phyloP scores from a whole-genome alignment of 164 flowering plant genomes.

The Sedum album region DNA sequence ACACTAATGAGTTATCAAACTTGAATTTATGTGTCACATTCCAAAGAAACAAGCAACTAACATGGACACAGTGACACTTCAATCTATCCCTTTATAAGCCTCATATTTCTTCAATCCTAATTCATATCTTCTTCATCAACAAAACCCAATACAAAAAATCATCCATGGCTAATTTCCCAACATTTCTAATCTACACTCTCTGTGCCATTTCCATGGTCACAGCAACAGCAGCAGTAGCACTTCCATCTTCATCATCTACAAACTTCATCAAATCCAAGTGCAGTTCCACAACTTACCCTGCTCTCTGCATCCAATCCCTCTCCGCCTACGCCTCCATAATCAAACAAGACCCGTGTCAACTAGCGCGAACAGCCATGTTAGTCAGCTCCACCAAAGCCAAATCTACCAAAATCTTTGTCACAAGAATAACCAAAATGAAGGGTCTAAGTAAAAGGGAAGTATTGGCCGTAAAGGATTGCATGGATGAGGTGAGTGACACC shows the following conservation, averaged over 20 bases:
- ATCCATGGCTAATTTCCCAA: not conserved
- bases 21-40: not conserved
- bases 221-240: not conserved
- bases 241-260: slow-evolving; percentile 6
- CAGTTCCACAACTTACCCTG: slow-evolving; percentile 22
- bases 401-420: slow-evolving; percentile 1
- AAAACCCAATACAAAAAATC: not conserved
- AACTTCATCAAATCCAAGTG: slow-evolving; percentile 26
- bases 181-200: slow-evolving; percentile 17
- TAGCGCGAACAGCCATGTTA: slow-evolving; percentile 12
- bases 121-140: no score
- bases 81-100: no score
- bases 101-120: no score
- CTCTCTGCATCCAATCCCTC: slow-evolving; percentile 22
- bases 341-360: slow-evolving; percentile 12
- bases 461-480: slow-evolving; percentile 13
- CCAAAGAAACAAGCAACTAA: not conserved
- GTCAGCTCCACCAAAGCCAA: slow-evolving; percentile 14
- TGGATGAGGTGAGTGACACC: slow-evolving; percentile 7
- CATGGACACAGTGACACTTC: not conserved
- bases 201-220: not conserved
- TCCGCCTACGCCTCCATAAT: slow-evolving; percentile 17
- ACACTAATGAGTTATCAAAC: no score
- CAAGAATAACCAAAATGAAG: slow-evolving; percentile 8
- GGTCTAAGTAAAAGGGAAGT: slow-evolving; percentile 4